phyloP scores from a whole-genome alignment of 768 basidiomycete species.

The Leccinum disarticulatum region DNA sequence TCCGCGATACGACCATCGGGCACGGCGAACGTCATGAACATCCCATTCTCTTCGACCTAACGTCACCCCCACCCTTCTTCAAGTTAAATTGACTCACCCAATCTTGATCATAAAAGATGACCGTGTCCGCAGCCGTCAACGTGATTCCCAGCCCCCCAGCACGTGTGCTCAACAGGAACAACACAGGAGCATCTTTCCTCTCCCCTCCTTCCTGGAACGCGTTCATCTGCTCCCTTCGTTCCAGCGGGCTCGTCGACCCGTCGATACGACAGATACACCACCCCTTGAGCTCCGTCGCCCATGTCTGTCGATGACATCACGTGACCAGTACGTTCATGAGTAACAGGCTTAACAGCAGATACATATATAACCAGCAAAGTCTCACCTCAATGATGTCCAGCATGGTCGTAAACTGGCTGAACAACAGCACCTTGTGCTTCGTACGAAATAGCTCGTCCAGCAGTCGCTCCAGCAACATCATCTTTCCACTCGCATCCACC shows the following conservation, averaged over 20 bases:
- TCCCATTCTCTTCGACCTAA: neutral
- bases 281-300: constrained; percentile 82
- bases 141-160: constrained; percentile 98
- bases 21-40: neutral
- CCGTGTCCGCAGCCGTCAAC: constrained; percentile 64
- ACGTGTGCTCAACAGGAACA: constrained; percentile 89
- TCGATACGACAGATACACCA: constrained; percentile 92
- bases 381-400: constrained; percentile 89
- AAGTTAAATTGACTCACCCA: constrained; percentile 17
- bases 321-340: neutral
- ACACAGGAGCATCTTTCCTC: constrained; percentile 55
- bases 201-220: constrained; percentile 76
- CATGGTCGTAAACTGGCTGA: constrained; percentile 96
- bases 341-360: neutral
- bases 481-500: constrained; percentile 89
- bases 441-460: constrained; percentile 77
- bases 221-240: constrained; percentile 83
- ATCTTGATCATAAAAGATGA: constrained; percentile 26
- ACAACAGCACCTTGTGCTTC: constrained; percentile 82
- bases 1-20: neutral
- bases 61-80: neutral
- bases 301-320: constrained; percentile 38
- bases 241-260: constrained; percentile 76
- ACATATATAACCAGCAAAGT: neutral
- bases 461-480: constrained; percentile 92